These are phyloP conservation scores for Populus euphratica DNA, from an alignment of 345 rosid species.

Conservation along the genomic window DNA sequence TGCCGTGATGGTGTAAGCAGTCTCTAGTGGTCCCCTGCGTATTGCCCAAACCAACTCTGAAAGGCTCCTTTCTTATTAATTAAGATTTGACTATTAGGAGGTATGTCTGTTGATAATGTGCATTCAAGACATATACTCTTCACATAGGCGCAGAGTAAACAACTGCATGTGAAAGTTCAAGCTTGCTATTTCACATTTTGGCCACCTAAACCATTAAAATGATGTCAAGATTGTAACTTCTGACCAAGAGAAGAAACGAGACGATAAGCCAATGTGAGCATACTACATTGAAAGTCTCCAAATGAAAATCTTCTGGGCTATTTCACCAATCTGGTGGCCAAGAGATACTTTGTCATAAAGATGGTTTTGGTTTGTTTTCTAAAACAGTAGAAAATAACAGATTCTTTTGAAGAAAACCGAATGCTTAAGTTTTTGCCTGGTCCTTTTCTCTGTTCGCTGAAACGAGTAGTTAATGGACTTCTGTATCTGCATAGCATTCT, in stretches of 20 bases:
- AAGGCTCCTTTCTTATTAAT: slow-evolving; percentile 18
- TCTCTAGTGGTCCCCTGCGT: slow-evolving; percentile 31
- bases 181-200: background rate
- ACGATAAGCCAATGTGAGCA: background rate
- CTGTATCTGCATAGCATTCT: background rate
- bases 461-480: slow-evolving; percentile 11
- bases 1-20: slow-evolving; percentile 9
- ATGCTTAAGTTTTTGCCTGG: background rate
- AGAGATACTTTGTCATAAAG: background rate
- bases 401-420: background rate
- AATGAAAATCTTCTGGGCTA: background rate
- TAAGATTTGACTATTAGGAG: background rate
- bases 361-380: background rate
- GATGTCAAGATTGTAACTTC: slow-evolving; percentile 13
- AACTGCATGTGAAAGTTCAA: background rate
- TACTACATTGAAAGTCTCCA: background rate
- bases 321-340: background rate
- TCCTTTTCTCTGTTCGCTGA: slow-evolving; percentile 1
- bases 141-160: background rate
- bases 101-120: background rate
- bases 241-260: background rate
- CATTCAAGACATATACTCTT: background rate
- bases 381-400: background rate
- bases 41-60: slow-evolving; percentile 15
- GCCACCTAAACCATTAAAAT: background rate